Conservation (phyloP, 2,329 filamentous ascomycete genomes). For the Graphiopsis chlorocephala region DNA sequence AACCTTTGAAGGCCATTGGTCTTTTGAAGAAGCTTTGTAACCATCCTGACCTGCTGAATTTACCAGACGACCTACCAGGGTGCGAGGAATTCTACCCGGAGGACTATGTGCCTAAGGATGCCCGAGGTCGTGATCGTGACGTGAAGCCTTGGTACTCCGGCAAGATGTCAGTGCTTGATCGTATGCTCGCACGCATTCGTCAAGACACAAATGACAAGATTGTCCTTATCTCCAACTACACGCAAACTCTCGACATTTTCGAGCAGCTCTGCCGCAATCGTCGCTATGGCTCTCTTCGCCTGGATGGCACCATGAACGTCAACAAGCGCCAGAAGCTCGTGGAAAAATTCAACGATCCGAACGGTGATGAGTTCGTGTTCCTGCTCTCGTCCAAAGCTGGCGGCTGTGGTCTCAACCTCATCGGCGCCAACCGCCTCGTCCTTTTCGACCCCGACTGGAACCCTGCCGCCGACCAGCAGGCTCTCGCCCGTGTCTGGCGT, state of each 20-base stretch:
- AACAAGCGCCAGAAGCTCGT: constrained; percentile 96
- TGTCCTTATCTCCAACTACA: constrained; percentile 98
- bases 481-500: constrained; percentile 94
- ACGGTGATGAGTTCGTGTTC: constrained; percentile 88
- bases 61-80: constrained; percentile 80
- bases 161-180: constrained; percentile 95
- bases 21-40: constrained; percentile 98
- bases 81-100: constrained; percentile 78
- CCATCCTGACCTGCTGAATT: constrained; percentile 86
- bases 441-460: constrained; percentile 97
- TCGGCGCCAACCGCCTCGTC: constrained; percentile 89
- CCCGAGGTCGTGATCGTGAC: constrained; percentile 84
- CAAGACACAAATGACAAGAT: constrained; percentile 99
- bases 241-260: constrained; percentile 91
- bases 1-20: constrained; percentile 93
- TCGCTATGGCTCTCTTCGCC: constrained; percentile 78
- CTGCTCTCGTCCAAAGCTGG: constrained; percentile 95
- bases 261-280: constrained; percentile 83
- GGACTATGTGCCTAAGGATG: constrained; percentile 84
- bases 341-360: constrained; percentile 94
- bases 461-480: constrained; percentile 94
- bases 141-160: constrained; percentile 95
- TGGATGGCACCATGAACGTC: constrained; percentile 97
- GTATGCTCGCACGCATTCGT: constrained; percentile 90
- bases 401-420: constrained; percentile 92